Percentiles rank a stretch among this genome's conserved stretches.
Conservation (phyloP, 2,329 filamentous ascomycete species). For the Diplodia mutila region DNA sequence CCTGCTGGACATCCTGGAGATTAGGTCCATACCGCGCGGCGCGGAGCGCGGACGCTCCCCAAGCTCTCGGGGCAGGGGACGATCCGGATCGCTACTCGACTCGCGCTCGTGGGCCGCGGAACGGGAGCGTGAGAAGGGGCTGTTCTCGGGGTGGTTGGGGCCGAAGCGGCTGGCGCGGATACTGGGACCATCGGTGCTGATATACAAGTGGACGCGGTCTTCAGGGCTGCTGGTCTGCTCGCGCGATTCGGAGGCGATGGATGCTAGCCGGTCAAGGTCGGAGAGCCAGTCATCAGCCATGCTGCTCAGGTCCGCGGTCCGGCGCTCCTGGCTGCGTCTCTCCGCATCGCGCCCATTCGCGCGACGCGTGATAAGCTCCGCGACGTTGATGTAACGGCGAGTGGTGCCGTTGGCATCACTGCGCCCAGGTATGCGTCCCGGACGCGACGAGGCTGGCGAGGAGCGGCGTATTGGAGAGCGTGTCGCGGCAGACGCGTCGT, state of each 20-base stretch:
- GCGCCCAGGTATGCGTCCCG: slow-evolving; percentile 4
- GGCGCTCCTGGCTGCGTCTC: slow-evolving; percentile 7
- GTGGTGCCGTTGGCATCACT: slow-evolving; percentile 1
- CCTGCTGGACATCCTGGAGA: not conserved
- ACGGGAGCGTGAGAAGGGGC: not conserved
- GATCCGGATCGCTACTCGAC: slow-evolving; percentile 11
- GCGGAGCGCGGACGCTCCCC: not conserved
- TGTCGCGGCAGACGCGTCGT: slow-evolving; percentile 55
- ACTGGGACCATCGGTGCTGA: slow-evolving; percentile 6
- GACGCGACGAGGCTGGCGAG: slow-evolving; percentile 22
- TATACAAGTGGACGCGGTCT: slow-evolving; percentile 16
- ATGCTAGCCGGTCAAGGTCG: not conserved
- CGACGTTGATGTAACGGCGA: slow-evolving; percentile 32
- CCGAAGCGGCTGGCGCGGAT: slow-evolving; percentile 7
- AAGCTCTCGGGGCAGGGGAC: not conserved
- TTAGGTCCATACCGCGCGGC: not conserved
- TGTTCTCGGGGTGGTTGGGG: slow-evolving; percentile 5
- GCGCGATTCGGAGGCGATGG: slow-evolving; percentile 39
- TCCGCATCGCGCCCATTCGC: not conserved
- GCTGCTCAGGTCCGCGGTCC: not conserved
- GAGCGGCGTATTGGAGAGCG: slow-evolving; percentile 64
- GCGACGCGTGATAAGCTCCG: not conserved
- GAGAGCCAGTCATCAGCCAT: slow-evolving; percentile 11
- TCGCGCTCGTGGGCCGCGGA: not conserved
- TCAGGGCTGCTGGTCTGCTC: slow-evolving; percentile 30